Conservation (phyloP, 208 protist species). For the Leishmania guyanensis region DNA sequence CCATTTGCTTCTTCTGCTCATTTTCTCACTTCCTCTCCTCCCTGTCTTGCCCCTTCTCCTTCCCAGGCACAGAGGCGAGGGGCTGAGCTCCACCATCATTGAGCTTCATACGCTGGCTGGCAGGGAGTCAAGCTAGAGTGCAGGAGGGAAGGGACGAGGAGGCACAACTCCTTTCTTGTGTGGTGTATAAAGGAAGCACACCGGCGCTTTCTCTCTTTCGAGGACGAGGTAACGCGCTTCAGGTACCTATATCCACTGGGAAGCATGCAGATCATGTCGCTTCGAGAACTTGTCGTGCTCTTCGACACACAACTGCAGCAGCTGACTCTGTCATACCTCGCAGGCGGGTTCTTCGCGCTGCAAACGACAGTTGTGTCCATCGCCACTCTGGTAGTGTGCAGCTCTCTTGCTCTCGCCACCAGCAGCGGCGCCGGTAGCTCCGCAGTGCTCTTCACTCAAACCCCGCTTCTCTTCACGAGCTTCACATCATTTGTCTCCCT, state of each 20-base stretch:
- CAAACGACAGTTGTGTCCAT: slow-evolving; percentile 28
- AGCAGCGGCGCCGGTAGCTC: neutral
- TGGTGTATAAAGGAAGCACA: neutral
- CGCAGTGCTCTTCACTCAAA: neutral
- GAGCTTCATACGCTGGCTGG: neutral
- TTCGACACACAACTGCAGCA: slow-evolving; percentile 38
- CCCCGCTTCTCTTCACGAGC: slow-evolving; percentile 35
- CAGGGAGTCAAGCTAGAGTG: neutral
- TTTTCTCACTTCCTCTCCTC: neutral
- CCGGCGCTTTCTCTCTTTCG: neutral
- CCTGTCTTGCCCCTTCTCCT: neutral
- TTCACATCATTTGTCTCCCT: slow-evolving; percentile 28
- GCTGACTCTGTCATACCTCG: slow-evolving; percentile 37
- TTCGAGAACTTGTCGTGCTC: slow-evolving; percentile 23
- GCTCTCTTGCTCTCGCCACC: slow-evolving; percentile 26
- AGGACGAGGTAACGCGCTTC: neutral
- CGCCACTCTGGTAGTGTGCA: slow-evolving; percentile 18
- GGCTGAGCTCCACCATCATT: neutral
- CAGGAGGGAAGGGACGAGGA: neutral
- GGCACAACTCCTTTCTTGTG: neutral
- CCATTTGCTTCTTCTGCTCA: neutral
- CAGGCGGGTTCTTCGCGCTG: slow-evolving; percentile 33
- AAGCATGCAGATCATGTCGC: slow-evolving; percentile 8
- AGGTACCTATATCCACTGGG: neutral
- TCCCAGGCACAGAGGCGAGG: neutral